Evolutionary conservation across 768 basidiomycete genomes (phyloP).

Genomic region (Rhizopogon salebrosus): DNA sequence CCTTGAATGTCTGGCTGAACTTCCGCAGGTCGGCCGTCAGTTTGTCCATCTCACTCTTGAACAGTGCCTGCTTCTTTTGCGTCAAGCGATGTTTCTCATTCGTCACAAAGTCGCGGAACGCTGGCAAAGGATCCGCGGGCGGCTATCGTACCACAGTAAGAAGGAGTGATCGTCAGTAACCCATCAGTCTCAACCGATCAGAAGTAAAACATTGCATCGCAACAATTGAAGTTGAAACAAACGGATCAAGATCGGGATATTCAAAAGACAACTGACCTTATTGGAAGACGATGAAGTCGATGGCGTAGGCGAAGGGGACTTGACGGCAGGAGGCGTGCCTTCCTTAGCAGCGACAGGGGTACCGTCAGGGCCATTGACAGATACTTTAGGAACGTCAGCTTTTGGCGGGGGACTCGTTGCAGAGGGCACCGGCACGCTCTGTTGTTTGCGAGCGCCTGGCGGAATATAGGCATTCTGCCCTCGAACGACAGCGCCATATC

Average conservation of each 20-base stretch:
- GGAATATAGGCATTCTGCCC: slow-evolving; percentile 89
- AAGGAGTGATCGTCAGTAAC: slow-evolving; percentile 3
- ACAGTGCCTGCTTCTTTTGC: slow-evolving; percentile 84
- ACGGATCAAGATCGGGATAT: background rate
- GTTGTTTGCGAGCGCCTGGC: slow-evolving; percentile 72
- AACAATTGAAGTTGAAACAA: slow-evolving; percentile 1
- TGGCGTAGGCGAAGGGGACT: slow-evolving; percentile 63
- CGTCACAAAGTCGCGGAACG: slow-evolving; percentile 90
- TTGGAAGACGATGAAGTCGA: slow-evolving; percentile 33
- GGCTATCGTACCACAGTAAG: slow-evolving; percentile 34
- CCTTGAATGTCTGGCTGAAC: slow-evolving; percentile 95
- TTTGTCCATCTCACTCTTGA: slow-evolving; percentile 93
- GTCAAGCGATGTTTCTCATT: slow-evolving; percentile 86
- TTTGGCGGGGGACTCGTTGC: slow-evolving; percentile 20
- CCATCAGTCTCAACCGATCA: slow-evolving; percentile 11
- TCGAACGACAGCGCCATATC: slow-evolving; percentile 91
- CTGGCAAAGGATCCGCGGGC: slow-evolving; percentile 70
- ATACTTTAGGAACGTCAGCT: slow-evolving; percentile 63
- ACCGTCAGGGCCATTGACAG: slow-evolving; percentile 78
- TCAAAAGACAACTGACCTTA: slow-evolving; percentile 43
- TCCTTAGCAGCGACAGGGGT: slow-evolving; percentile 38
- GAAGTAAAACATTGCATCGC: background rate
- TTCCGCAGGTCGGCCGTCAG: slow-evolving; percentile 89
- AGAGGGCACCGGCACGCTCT: slow-evolving; percentile 11
- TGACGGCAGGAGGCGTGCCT: slow-evolving; percentile 41